A percentile compares a stretch with the other conserved stretches of the same genome.
Conservation (phyloP, 805 yeast species). For the Lipomyces kockii region DNA sequence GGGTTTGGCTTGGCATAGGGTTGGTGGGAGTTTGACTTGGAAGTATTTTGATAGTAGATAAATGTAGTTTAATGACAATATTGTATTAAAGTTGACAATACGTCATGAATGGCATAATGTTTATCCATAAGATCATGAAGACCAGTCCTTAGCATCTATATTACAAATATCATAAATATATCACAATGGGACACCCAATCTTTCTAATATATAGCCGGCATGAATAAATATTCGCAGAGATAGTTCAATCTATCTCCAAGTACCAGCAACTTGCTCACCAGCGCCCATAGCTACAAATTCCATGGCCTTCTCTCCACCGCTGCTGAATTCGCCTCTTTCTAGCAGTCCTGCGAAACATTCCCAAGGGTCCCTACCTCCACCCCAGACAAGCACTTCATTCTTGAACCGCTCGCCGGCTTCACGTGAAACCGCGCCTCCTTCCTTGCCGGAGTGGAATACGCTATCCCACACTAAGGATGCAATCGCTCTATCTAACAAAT, state of each 20-base stretch:
- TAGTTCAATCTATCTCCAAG: conserved; percentile 15
- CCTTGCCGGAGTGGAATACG: conserved; percentile 53
- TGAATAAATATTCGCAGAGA: background rate
- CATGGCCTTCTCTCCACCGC: conserved; percentile 79
- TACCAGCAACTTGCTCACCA: conserved; percentile 24
- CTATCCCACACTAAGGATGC: conserved; percentile 84
- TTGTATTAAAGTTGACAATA: background rate
- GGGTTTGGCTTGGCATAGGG: background rate
- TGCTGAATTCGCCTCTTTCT: conserved; percentile 60
- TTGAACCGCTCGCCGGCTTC: conserved; percentile 77
- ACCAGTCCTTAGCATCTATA: background rate
- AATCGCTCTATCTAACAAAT: conserved; percentile 87
- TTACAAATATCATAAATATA: background rate
- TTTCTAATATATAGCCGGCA: background rate
- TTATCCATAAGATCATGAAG: background rate
- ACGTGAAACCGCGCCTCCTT: conserved; percentile 68
- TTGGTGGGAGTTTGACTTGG: background rate
- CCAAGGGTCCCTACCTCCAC: conserved; percentile 93
- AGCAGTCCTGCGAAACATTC: conserved; percentile 77
- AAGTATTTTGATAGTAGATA: background rate
- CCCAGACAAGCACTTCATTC: conserved; percentile 80
- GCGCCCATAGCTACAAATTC: conserved; percentile 26
- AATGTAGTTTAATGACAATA: background rate
- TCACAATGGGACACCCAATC: background rate
- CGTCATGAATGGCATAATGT: background rate